Evolutionary conservation across 768 basidiomycete species (phyloP).

Genomic region (Kwoniella mangroviensis): DNA sequence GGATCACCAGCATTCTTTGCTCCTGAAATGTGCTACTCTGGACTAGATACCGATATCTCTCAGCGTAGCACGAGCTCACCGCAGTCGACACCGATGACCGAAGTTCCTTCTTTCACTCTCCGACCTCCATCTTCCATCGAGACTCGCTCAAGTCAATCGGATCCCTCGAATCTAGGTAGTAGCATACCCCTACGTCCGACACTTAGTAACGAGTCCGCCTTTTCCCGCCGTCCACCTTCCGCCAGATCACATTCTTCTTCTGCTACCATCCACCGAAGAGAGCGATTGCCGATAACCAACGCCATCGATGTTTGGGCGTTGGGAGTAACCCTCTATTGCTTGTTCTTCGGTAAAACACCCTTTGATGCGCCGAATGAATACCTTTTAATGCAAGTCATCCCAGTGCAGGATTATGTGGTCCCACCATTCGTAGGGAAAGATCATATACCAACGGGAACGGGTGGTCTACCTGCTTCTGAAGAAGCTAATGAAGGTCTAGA

Average conservation of each 20-base stretch:
- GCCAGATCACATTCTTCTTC: constrained; percentile 41
- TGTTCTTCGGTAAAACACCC: constrained; percentile 84
- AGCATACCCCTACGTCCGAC: constrained; percentile 41
- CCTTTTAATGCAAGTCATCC: constrained; percentile 75
- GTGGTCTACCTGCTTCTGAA: constrained; percentile 61
- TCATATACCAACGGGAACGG: constrained; percentile 62
- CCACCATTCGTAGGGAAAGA: constrained; percentile 76
- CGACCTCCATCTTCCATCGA: constrained; percentile 37
- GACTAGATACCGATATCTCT: constrained; percentile 42
- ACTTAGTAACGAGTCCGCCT: constrained; percentile 40
- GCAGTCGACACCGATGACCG: constrained; percentile 40
- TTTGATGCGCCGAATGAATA: constrained; percentile 76
- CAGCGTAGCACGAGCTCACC: constrained; percentile 23
- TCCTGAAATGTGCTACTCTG: constrained; percentile 85
- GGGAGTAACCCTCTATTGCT: constrained; percentile 91
- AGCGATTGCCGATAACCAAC: constrained; percentile 71
- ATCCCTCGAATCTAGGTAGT: constrained; percentile 29
- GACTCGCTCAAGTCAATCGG: constrained; percentile 31
- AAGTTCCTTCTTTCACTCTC: constrained; percentile 43
- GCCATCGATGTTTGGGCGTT: constrained; percentile 98
- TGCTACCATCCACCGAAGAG: constrained; percentile 22
- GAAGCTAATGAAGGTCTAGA: constrained; percentile 71
- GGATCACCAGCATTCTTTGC: constrained; percentile 96
- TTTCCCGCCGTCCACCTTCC: constrained; percentile 27
- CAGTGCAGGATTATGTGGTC: constrained; percentile 73